Base-by-base conservation (phyloP, 108 stramenopile genomes). In the Cyclotella sp. region DNA sequence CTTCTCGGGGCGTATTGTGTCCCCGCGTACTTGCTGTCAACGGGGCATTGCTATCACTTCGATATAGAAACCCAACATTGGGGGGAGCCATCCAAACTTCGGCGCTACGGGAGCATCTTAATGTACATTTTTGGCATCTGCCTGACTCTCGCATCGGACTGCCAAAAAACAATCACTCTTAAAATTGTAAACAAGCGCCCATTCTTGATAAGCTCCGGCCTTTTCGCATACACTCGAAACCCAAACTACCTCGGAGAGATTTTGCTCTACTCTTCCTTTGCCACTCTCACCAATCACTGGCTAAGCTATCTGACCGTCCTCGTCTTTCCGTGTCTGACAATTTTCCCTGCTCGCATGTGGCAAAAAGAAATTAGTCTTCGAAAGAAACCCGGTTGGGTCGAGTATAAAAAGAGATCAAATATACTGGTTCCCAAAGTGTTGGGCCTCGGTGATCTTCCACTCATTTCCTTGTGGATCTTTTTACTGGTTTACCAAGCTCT, bases 211-310 rank as follows among this genome's bases (percentile, higher is more conserved):
- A 55, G 55, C 24, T 55, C 55, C 11, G 55, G 55, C 11, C 55
- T 55, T 22, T 55, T 55, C 24, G 55, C 55, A 1, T 55, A 55
- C 8, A 55, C 55, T 24, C 19, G 55, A 1, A 55, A 26, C 24
- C 55, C 55, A 1, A 55, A 55, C 22, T 55, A 55, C 24, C 24
- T 55, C 24, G 55, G 55, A 26, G 55, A 55, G 55, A 55, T 55
- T 24, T 55, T 55, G 24, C 55, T 55, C 8, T 55, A 55, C 24
- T 55, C 55, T 24, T 55, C 55, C 3, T 55, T 55, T 24, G 55
- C 55, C 4, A 55, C 55, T 55, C 55, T 55, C 24, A 55, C 55
- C n/a, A 55, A 55, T 55, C 55, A 55, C 22, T 55, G 55, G 55
- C n/a, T 55, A 22, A 55, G 55, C 55, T 55, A 55, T 26, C 11